These are phyloP conservation scores for Dothistroma septosporum DNA, from an alignment of 2,329 filamentous ascomycete species.

Conservation along the genomic window DNA sequence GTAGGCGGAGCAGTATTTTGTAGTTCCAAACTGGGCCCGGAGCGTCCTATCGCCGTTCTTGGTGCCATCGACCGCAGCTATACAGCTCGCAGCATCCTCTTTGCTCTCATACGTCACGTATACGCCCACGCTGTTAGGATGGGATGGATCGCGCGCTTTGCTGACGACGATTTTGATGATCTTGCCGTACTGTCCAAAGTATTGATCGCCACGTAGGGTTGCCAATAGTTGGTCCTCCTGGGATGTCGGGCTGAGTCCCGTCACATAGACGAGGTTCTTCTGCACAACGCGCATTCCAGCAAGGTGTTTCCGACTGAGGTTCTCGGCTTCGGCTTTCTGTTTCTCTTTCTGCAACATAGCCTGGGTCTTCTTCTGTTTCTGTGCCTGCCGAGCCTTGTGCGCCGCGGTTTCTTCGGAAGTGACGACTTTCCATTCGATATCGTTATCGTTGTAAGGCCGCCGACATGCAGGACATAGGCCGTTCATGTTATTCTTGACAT, in stretches of 20 bases:
- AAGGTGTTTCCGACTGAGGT: slow-evolving; percentile 90
- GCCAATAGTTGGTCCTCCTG: slow-evolving; percentile 89
- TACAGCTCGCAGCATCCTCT: slow-evolving; percentile 84
- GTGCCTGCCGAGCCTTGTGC: slow-evolving; percentile 68
- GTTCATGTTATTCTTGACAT: slow-evolving; percentile 97
- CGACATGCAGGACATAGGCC: slow-evolving; percentile 96
- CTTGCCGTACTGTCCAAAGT: slow-evolving; percentile 96
- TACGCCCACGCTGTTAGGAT: slow-evolving; percentile 84
- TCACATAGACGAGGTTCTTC: slow-evolving; percentile 98
- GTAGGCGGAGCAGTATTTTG: slow-evolving; percentile 98
- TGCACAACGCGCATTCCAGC: slow-evolving; percentile 94
- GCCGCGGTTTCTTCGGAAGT: slow-evolving; percentile 82
- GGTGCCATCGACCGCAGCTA: slow-evolving; percentile 86
- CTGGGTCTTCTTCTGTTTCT: slow-evolving; percentile 90
- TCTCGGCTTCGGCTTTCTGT: slow-evolving; percentile 93
- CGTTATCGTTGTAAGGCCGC: slow-evolving; percentile 92
- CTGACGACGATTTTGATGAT: slow-evolving; percentile 99
- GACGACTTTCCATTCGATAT: slow-evolving; percentile 93
- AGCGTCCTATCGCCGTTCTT: slow-evolving; percentile 83
- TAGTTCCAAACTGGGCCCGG: slow-evolving; percentile 77
- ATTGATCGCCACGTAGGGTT: slow-evolving; percentile 83
- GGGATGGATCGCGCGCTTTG: slow-evolving; percentile 75
- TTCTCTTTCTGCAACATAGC: slow-evolving; percentile 88
- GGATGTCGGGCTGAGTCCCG: slow-evolving; percentile 84
- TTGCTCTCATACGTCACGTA: slow-evolving; percentile 98